Evolutionary conservation across 768 basidiomycete species (phyloP).

Genomic region (Kwoniella mangroviensis): DNA sequence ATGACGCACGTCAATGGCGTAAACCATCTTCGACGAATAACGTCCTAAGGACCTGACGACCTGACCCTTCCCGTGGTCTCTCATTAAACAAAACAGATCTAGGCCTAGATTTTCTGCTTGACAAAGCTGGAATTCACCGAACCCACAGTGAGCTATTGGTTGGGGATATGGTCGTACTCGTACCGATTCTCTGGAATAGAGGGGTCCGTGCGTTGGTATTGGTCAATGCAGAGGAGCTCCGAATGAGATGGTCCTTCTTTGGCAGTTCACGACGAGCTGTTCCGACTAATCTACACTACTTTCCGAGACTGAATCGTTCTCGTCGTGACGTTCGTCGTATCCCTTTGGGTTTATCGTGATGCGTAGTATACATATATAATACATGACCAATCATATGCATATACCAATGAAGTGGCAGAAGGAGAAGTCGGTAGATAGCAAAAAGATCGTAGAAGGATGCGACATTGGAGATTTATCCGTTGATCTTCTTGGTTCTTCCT

Average conservation of each 20-base stretch:
- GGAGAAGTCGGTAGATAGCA: not conserved
- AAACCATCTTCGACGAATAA: not conserved
- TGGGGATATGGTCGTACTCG: not conserved
- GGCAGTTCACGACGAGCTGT: too few relatives aligned
- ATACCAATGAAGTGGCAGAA: not conserved
- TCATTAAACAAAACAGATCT: not conserved
- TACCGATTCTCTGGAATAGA: not conserved
- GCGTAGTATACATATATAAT: not conserved
- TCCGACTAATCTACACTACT: too few relatives aligned
- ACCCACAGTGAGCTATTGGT: too few relatives aligned
- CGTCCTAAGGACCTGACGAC: not conserved
- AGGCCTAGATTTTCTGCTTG: too few relatives aligned
- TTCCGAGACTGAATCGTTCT: too few relatives aligned
- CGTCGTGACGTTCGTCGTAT: too few relatives aligned
- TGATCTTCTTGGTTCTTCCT: conserved; percentile 57
- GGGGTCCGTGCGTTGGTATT: not conserved
- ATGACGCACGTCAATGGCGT: not conserved
- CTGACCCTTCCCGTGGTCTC: not conserved
- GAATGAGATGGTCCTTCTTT: too few relatives aligned
- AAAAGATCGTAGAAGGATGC: not conserved
- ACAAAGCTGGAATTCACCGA: not conserved
- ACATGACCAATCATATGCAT: not conserved
- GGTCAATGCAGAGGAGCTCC: not conserved
- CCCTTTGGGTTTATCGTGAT: not conserved
- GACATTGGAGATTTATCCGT: conserved; percentile 30